phyloP scores from a whole-genome alignment of 441 rosid genomes.

The Lepidium campestre region DNA sequence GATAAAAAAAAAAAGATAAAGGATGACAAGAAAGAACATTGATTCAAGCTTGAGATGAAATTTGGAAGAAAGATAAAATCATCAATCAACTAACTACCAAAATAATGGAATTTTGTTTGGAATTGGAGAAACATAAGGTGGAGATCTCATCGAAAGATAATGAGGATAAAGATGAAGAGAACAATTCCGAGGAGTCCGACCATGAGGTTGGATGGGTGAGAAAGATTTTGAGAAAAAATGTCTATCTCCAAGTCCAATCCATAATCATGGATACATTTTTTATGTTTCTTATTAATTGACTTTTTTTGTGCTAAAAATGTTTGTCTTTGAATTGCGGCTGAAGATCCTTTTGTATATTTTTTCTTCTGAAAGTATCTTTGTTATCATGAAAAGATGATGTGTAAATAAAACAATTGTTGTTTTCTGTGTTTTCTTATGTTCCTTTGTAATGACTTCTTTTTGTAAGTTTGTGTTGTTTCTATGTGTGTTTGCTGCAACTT shows the following conservation, averaged over 20 bases:
- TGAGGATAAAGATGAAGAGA: not conserved
- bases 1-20: too few species aligned
- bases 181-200: constrained; percentile 1
- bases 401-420: too few species aligned
- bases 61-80: not conserved
- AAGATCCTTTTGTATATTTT: too few species aligned
- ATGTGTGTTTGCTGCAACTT: too few species aligned
- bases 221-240: not conserved
- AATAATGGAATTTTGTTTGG: not conserved
- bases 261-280: not conserved
- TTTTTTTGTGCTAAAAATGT: too few species aligned
- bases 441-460: too few species aligned
- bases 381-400: too few species aligned
- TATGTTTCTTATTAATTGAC: too few species aligned
- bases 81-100: not conserved
- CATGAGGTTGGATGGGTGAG: not conserved
- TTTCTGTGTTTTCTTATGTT: too few species aligned
- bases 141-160: not conserved
- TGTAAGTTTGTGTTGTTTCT: too few species aligned
- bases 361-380: too few species aligned
- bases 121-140: not conserved
- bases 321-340: too few species aligned
- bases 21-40: not conserved
- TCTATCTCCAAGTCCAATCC: constrained; percentile 3
- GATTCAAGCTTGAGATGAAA: not conserved